phyloP scores from a whole-genome alignment of 163 green algal genomes.

The Prototheca wickerhamii region DNA sequence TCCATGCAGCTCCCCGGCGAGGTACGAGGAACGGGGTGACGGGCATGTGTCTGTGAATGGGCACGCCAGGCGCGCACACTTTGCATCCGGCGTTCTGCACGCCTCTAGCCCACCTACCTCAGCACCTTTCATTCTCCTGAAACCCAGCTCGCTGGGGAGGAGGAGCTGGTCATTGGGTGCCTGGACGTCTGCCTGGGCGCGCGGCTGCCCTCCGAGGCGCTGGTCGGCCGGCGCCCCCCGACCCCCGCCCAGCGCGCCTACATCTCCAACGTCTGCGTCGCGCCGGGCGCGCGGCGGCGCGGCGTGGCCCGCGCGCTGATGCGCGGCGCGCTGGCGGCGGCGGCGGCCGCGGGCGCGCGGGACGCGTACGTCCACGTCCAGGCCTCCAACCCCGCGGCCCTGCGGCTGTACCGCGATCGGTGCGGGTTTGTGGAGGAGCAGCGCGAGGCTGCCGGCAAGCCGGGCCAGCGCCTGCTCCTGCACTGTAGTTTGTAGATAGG shows the following conservation, averaged over 20 bases:
- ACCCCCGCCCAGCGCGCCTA: slow-evolving; percentile 43
- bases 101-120: slow-evolving; percentile 22
- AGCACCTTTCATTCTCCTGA: slow-evolving; percentile 4
- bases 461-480: slow-evolving; percentile 18
- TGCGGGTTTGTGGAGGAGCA: slow-evolving; percentile 39
- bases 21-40: slow-evolving; percentile 12
- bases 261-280: slow-evolving; percentile 72
- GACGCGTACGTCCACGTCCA: slow-evolving; percentile 28
- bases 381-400: slow-evolving; percentile 29
- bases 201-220: slow-evolving; percentile 47
- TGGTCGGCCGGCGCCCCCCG: not conserved
- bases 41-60: not conserved
- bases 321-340: not conserved
- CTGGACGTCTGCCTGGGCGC: slow-evolving; percentile 59
- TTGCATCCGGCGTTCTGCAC: too few relatives aligned
- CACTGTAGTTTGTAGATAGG: slow-evolving; percentile 3
- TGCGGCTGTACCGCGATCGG: slow-evolving; percentile 28
- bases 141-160: not conserved
- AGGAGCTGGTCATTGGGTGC: slow-evolving; percentile 39
- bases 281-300: slow-evolving; percentile 37
- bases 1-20: slow-evolving; percentile 18
- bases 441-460: slow-evolving; percentile 27
- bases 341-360: slow-evolving; percentile 5
- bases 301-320: slow-evolving; percentile 39
- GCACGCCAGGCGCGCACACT: too few relatives aligned